Percentiles rank a stretch among this genome's conserved stretches.
Evolutionary conservation across 2,329 filamentous ascomycete species (phyloP).

Genomic region (Hypoxylon sp.): DNA sequence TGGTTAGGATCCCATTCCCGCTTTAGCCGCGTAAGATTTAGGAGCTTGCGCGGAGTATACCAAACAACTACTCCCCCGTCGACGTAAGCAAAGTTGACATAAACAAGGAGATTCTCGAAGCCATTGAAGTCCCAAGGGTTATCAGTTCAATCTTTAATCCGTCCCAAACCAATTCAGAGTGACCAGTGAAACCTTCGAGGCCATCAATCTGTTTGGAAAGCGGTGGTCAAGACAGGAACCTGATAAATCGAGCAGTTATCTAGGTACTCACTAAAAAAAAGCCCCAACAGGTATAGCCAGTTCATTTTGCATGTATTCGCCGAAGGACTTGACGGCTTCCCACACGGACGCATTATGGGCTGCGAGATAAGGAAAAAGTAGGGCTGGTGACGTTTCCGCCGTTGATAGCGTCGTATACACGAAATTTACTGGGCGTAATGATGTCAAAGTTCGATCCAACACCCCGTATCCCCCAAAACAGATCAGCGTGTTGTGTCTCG

Average conservation of each 20-base stretch:
- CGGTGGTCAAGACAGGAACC: too few species aligned
- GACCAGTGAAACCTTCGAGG: too few species aligned
- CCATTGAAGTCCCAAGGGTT: conserved; percentile 17
- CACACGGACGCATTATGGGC: neutral
- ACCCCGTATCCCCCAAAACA: conserved; percentile 38
- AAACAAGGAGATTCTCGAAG: conserved; percentile 22
- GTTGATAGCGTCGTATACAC: conserved; percentile 15
- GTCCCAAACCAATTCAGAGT: too few species aligned
- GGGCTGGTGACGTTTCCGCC: conserved; percentile 24
- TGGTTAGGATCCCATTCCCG: conserved; percentile 27
- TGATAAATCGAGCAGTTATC: too few species aligned
- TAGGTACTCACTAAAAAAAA: too few species aligned
- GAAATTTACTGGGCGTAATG: conserved; percentile 24
- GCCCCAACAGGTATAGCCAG: neutral
- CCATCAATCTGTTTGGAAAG: too few species aligned
- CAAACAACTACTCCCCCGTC: conserved; percentile 36
- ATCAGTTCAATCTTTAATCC: neutral
- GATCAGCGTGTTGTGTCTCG: conserved; percentile 8
- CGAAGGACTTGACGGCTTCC: neutral
- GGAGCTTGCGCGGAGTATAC: conserved; percentile 25
- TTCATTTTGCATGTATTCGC: neutral
- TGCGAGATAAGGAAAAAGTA: conserved; percentile 26
- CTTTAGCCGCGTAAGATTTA: conserved; percentile 16
- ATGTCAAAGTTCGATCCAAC: conserved; percentile 37
- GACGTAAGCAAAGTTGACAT: conserved; percentile 44